phyloP scores from a whole-genome alignment of 352 stramenopile species.

The Phytopythium delawarense region DNA sequence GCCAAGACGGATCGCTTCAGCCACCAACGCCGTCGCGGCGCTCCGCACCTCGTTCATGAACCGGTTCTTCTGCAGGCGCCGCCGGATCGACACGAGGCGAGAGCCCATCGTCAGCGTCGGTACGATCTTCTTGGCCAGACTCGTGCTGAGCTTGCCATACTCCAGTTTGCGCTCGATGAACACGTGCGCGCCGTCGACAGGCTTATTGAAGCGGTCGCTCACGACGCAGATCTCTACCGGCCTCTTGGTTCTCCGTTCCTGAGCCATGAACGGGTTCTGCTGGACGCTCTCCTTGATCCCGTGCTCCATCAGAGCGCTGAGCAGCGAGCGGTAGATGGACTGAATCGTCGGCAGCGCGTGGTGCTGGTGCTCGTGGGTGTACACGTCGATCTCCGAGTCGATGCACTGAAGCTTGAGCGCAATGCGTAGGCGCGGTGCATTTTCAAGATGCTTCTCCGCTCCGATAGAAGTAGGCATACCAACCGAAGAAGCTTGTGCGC shows the following conservation, averaged over 20 bases:
- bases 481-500: background rate
- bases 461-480: background rate
- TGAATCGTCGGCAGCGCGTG: constrained; percentile 40
- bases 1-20: constrained; percentile 27
- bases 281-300: constrained; percentile 68
- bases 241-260: constrained; percentile 41
- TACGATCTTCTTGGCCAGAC: constrained; percentile 55
- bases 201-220: constrained; percentile 42
- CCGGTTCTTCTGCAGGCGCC: constrained; percentile 48
- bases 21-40: constrained; percentile 23
- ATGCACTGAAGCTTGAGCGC: constrained; percentile 38
- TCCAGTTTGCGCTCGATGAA: constrained; percentile 58
- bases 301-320: constrained; percentile 40
- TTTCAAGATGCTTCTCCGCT: background rate
- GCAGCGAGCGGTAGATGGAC: constrained; percentile 41
- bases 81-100: constrained; percentile 53
- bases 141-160: constrained; percentile 31
- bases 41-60: constrained; percentile 26
- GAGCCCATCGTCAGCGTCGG: constrained; percentile 64
- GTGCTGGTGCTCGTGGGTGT: constrained; percentile 28
- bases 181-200: constrained; percentile 42
- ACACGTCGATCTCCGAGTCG: constrained; percentile 35
- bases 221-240: constrained; percentile 47
- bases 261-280: constrained; percentile 48
- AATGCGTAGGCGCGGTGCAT: constrained; percentile 24